These are phyloP conservation scores for Boletus patriciae DNA, from an alignment of 768 basidiomycete species.

Conservation along the genomic window DNA sequence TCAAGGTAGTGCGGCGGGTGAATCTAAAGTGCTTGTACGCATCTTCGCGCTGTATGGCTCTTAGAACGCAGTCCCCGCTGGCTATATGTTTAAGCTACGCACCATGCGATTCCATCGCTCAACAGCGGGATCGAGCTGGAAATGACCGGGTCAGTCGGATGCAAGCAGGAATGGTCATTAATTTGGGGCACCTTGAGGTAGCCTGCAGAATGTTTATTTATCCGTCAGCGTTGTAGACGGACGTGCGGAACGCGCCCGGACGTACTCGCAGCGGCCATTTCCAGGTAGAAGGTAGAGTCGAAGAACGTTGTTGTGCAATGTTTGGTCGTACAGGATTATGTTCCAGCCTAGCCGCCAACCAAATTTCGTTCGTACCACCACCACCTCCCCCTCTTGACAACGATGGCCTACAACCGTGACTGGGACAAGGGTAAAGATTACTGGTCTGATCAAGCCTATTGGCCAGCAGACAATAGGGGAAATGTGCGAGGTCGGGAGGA, in stretches of 20 bases:
- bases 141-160: constrained; percentile 4
- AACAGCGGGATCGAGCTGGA: constrained; percentile 53
- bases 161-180: not conserved
- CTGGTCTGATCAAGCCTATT: constrained; percentile 50
- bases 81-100: constrained; percentile 14
- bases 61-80: not conserved
- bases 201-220: constrained; percentile 38
- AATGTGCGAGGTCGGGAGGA: constrained; percentile 63
- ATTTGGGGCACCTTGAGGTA: constrained; percentile 51
- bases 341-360: not conserved
- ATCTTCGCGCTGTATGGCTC: constrained; percentile 63
- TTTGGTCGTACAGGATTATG: constrained; percentile 25
- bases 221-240: constrained; percentile 13
- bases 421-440: constrained; percentile 80
- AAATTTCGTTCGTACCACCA: constrained; percentile 27
- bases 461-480: constrained; percentile 38
- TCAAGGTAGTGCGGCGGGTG: constrained; percentile 65
- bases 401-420: constrained; percentile 79
- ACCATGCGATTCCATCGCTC: constrained; percentile 67
- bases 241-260: constrained; percentile 5
- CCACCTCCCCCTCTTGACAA: constrained; percentile 12
- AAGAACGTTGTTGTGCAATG: constrained; percentile 30
- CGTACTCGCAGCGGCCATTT: constrained; percentile 71
- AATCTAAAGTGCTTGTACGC: constrained; percentile 84
- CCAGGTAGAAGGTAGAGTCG: constrained; percentile 28